Percentiles rank a stretch among this genome's conserved stretches.
phyloP scores from a whole-genome alignment of 1,139 yeast genomes.

The Candida buenavistaensis region DNA sequence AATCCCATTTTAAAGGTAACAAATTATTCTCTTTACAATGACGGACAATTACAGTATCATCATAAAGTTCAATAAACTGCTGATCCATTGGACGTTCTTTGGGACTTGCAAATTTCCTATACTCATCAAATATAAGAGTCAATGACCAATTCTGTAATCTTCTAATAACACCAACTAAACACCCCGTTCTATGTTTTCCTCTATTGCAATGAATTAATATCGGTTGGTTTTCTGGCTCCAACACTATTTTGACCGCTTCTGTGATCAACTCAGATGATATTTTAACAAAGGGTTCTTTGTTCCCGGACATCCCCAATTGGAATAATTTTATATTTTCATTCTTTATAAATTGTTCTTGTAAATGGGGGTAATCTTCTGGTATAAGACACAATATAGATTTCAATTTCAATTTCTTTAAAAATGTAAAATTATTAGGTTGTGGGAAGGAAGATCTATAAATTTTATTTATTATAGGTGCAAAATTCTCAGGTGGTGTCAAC shows the following conservation, averaged over 20 bases:
- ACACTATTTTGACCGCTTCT: constrained; percentile 75
- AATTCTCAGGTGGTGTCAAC: constrained; percentile 84
- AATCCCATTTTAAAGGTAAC: constrained; percentile 70
- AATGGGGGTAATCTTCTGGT: constrained; percentile 87
- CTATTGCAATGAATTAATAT: constrained; percentile 90
- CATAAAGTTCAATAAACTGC: constrained; percentile 88
- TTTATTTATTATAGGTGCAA: constrained; percentile 75
- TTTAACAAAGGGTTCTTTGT: constrained; percentile 91
- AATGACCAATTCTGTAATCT: constrained; percentile 89
- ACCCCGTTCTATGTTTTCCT: constrained; percentile 96
- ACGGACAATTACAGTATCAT: constrained; percentile 57
- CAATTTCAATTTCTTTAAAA: constrained; percentile 59
- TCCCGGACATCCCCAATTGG: constrained; percentile 93
- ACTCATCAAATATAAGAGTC: constrained; percentile 92
- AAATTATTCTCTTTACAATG: constrained; percentile 54
- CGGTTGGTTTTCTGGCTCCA: constrained; percentile 87
- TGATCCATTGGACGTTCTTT: constrained; percentile 94
- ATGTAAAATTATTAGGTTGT: constrained; percentile 74
- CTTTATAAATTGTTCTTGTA: constrained; percentile 63
- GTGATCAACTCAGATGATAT: constrained; percentile 77
- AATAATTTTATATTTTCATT: constrained; percentile 65
- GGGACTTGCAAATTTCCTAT: constrained; percentile 90
- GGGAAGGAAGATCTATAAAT: constrained; percentile 92
- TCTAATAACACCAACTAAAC: constrained; percentile 88
- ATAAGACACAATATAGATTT: constrained; percentile 81